Percentiles rank a stretch among this genome's conserved stretches.
phyloP scores from a whole-genome alignment of 176 grass and related monocot species.

The Raddia guianensis region DNA sequence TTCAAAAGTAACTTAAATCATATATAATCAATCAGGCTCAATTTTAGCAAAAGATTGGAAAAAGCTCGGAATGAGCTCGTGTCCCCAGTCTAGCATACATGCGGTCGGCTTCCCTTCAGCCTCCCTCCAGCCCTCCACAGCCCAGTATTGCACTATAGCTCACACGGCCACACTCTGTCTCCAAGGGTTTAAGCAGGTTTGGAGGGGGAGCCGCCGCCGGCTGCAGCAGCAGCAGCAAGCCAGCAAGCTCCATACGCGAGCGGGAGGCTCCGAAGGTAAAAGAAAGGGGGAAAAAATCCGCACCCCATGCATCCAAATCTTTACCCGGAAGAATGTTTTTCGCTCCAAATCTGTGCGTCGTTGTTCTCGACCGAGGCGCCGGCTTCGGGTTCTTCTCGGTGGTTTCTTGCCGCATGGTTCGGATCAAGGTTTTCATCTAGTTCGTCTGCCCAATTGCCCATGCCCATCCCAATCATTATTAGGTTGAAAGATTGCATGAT shows the following conservation, averaged over 20 bases:
- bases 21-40: no score
- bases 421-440: neutral
- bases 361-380: neutral
- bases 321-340: neutral
- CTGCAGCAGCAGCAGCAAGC: neutral
- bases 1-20: no score
- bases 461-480: neutral
- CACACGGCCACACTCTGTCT: no score
- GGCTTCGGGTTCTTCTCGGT: neutral
- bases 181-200: no score
- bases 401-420: neutral
- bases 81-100: no score
- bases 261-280: slow-evolving; percentile 3
- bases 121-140: no score
- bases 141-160: no score
- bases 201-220: neutral
- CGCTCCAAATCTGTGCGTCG: neutral
- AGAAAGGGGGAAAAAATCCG: neutral
- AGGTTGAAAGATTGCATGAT: neutral
- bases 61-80: no score
- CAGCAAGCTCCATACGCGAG: neutral
- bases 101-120: no score
- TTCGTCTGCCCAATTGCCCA: neutral
- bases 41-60: no score
- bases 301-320: no score